These are phyloP conservation scores for Suhomyces panamericanus DNA, from an alignment of 1,139 yeast species.

Conservation along the genomic window DNA sequence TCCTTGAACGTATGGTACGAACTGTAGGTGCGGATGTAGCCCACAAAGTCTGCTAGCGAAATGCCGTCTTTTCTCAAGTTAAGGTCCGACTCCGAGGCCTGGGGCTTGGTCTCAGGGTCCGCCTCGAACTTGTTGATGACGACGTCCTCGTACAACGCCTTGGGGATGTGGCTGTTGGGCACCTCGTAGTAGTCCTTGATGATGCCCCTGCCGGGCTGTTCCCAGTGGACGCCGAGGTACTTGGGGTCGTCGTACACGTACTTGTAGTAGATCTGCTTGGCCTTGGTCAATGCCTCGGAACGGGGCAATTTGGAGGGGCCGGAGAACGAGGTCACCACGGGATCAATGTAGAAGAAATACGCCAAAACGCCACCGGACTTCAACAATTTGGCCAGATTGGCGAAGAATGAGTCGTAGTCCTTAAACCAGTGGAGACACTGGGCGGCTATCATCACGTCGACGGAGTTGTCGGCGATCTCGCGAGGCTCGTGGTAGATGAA, in stretches of 20 bases:
- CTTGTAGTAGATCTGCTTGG: constrained; percentile 30
- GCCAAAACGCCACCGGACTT: constrained; percentile 42
- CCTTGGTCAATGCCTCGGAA: constrained; percentile 22
- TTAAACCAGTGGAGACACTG: constrained; percentile 50
- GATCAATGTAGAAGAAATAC: constrained; percentile 47
- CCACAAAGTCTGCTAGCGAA: constrained; percentile 26
- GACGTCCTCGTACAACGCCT: constrained; percentile 28
- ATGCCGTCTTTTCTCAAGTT: constrained; percentile 24
- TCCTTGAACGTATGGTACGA: constrained; percentile 37
- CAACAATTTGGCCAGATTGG: constrained; percentile 29
- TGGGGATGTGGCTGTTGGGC: constrained; percentile 37
- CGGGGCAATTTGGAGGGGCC: constrained; percentile 23
- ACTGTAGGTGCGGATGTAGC: constrained; percentile 41
- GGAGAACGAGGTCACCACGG: constrained; percentile 31
- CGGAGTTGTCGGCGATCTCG: constrained; percentile 20
- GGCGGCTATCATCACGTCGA: constrained; percentile 46
- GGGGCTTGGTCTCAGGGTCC: constrained; percentile 12
- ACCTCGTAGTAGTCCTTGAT: constrained; percentile 29
- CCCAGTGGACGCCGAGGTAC: constrained; percentile 46
- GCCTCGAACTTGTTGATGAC: constrained; percentile 30
- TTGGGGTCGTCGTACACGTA: constrained; percentile 39
- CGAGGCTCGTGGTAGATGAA: constrained; percentile 21
- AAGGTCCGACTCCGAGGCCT: constrained; percentile 25
- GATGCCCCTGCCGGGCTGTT: constrained; percentile 45
- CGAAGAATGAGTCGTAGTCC: constrained; percentile 37